A percentile compares a stretch with the other conserved stretches of the same genome.
phyloP scores from a whole-genome alignment of 2,329 filamentous ascomycete species.

The Apiospora rasikravindrae region DNA sequence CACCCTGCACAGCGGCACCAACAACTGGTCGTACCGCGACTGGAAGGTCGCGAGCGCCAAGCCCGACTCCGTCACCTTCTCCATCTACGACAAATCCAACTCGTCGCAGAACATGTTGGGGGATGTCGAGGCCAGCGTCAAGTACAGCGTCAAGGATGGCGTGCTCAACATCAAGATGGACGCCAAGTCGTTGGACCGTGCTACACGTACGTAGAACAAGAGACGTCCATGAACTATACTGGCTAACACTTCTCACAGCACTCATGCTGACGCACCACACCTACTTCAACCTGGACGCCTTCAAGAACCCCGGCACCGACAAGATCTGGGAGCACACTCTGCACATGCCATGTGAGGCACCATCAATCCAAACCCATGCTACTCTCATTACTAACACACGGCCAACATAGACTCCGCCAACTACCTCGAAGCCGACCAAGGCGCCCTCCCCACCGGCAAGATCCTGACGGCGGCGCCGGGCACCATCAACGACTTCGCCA shows the following conservation, averaged over 20 bases:
- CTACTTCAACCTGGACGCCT: constrained; percentile 73
- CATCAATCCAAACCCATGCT: too few relatives aligned
- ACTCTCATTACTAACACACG: neutral
- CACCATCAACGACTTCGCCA: constrained; percentile 71
- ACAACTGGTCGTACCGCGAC: constrained; percentile 67
- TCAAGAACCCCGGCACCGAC: constrained; percentile 59
- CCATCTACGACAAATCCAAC: constrained; percentile 63
- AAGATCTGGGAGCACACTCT: constrained; percentile 66
- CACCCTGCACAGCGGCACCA: constrained; percentile 62
- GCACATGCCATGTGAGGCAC: constrained; percentile 23
- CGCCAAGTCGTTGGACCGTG: constrained; percentile 56
- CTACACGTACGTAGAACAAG: constrained; percentile 43
- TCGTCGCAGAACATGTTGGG: constrained; percentile 67
- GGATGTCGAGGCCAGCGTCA: constrained; percentile 64
- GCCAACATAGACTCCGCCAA: constrained; percentile 57
- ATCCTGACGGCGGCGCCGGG: constrained; percentile 61
- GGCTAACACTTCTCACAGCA: constrained; percentile 39
- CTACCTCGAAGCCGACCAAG: constrained; percentile 61
- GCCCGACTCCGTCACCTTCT: constrained; percentile 66
- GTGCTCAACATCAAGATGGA: constrained; percentile 66
- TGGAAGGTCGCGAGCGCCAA: constrained; percentile 65
- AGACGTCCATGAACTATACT: too few relatives aligned
- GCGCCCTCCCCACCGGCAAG: constrained; percentile 63
- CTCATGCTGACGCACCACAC: constrained; percentile 70
- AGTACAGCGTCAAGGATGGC: constrained; percentile 63